Conservation (phyloP, 345 rosid species). For the Eucalyptus melliodora region DNA sequence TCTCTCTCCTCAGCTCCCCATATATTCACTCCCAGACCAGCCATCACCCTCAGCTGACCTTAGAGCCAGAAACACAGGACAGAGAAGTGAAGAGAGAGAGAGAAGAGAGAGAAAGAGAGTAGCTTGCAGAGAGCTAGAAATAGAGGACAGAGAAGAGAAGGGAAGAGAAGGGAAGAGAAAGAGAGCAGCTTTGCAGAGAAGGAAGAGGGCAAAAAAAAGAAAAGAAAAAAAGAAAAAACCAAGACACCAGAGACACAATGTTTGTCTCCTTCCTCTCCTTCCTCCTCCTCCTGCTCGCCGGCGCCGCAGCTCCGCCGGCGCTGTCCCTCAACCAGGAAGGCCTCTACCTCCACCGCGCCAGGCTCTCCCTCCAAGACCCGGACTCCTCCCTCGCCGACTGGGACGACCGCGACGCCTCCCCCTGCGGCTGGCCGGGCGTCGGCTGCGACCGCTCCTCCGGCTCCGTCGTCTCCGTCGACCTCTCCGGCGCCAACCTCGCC, state of each 20-base stretch:
- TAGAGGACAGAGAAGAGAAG: too few species aligned
- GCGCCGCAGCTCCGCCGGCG: neutral
- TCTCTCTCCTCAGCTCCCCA: neutral
- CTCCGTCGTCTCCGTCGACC: conserved; percentile 60
- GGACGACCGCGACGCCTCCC: conserved; percentile 20
- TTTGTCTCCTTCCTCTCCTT: neutral
- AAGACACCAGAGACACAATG: neutral
- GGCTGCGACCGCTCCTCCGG: conserved; percentile 10
- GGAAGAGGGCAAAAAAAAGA: neutral
- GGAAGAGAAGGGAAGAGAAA: neutral
- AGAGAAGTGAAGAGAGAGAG: too few species aligned
- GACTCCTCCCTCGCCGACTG: conserved; percentile 24
- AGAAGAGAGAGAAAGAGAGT: neutral
- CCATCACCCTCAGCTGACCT: neutral
- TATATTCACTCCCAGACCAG: neutral
- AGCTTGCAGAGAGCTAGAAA: neutral
- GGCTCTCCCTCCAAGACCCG: conserved; percentile 22
- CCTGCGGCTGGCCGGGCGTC: conserved; percentile 31
- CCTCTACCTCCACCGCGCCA: conserved; percentile 17
- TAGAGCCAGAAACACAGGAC: too few species aligned
- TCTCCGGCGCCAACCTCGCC: conserved; percentile 34
- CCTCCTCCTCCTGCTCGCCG: neutral
- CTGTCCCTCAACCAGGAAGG: conserved; percentile 31
- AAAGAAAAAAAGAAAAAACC: too few species aligned
- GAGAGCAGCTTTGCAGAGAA: neutral